phyloP scores from a whole-genome alignment of 495 filamentous ascomycete genomes.

The Penicillium verhagenii region DNA sequence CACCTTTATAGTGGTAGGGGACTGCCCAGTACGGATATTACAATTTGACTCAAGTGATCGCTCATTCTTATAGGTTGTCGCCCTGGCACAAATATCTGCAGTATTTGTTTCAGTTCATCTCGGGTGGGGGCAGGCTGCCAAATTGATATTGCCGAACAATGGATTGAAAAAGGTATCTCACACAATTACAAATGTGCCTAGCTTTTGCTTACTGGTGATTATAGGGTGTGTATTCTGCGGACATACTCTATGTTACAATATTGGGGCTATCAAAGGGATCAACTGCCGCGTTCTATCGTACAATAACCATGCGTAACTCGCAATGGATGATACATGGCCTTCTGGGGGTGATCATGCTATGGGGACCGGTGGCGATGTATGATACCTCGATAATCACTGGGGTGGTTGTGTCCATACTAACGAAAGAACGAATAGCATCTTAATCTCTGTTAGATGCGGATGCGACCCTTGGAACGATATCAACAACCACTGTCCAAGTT shows the following conservation, averaged over 20 bases:
- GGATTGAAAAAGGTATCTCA: conserved; percentile 7
- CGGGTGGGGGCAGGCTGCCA: conserved; percentile 17
- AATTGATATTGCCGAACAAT: conserved; percentile 1
- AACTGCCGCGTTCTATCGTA: conserved; percentile 17
- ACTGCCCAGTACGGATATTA: neutral
- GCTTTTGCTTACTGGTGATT: too few relatives aligned
- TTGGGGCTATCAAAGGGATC: conserved; percentile 16
- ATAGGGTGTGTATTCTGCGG: conserved; percentile 11
- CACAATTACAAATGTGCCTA: too few relatives aligned
- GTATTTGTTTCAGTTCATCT: conserved; percentile 13
- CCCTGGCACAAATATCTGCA: conserved; percentile 11
- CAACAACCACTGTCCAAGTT: conserved; percentile 5
- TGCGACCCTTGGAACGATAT: conserved; percentile 21
- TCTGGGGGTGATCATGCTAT: conserved; percentile 6
- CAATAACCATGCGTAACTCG: conserved; percentile 11
- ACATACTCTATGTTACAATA: conserved; percentile 16
- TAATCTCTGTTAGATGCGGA: conserved; percentile 18
- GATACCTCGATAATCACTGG: neutral
- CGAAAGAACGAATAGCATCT: neutral
- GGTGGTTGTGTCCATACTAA: neutral
- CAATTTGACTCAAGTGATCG: neutral
- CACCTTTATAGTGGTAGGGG: conserved; percentile 11
- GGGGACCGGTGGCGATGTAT: neutral
- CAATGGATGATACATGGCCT: conserved; percentile 16
- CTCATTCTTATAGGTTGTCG: conserved; percentile 7